Conservation (phyloP, 257 asterid species). For the Solanum paucissectum region DNA sequence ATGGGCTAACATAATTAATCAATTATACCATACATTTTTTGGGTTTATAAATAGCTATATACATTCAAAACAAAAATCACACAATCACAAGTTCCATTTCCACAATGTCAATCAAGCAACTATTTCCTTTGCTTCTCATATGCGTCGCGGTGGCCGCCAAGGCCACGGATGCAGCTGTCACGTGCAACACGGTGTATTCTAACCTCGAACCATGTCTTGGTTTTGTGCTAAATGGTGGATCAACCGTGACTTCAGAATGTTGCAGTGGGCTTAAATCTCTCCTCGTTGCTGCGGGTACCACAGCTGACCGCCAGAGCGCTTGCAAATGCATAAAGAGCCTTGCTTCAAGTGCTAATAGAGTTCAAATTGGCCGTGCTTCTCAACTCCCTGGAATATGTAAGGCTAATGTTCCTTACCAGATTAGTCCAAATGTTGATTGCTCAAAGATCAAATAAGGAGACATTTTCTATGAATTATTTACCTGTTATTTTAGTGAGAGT, state of each 20-base stretch:
- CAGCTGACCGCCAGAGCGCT: not conserved
- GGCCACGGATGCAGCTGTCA: not conserved
- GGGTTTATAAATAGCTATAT: not conserved
- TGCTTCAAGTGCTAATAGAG: not conserved
- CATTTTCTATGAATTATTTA: not conserved
- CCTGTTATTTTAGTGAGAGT: not conserved
- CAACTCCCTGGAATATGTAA: constrained; percentile 2
- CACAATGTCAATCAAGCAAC: not conserved
- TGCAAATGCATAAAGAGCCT: constrained; percentile 3
- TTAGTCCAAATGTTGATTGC: constrained; percentile 2
- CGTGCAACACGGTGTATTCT: not conserved
- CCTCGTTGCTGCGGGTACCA: not conserved
- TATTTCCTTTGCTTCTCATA: not conserved
- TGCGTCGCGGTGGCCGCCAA: not conserved
- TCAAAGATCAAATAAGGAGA: not conserved
- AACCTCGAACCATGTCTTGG: not conserved
- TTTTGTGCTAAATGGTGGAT: not conserved
- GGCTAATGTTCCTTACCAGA: not conserved
- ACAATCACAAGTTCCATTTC: not conserved
- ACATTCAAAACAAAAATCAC: not conserved
- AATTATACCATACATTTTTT: not conserved
- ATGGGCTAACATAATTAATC: not conserved
- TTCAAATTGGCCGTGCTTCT: not conserved
- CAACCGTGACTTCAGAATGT: not conserved
- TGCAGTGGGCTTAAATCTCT: constrained; percentile 3